These are phyloP conservation scores for Chlamydomonas incerta DNA, from an alignment of 139 green algal genomes.

Conservation along the genomic window DNA sequence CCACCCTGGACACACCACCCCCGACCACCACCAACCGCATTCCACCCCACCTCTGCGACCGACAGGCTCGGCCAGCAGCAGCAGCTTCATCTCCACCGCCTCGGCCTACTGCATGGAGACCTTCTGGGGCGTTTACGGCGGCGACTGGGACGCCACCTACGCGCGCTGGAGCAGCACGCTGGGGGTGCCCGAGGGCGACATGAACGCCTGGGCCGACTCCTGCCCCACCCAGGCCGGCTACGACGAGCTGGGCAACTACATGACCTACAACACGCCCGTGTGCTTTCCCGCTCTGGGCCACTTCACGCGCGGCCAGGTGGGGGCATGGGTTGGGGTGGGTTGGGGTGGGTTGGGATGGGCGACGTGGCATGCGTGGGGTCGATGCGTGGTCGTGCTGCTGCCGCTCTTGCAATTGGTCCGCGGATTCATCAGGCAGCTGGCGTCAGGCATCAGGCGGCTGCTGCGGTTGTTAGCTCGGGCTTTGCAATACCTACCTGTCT, in stretches of 20 bases:
- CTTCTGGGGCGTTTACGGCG: slow-evolving; percentile 3
- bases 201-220: background rate
- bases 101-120: slow-evolving; percentile 9
- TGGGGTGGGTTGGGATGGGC: too few species aligned
- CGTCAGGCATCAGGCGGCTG: too few species aligned
- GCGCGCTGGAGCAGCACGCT: background rate
- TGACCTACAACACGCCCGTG: slow-evolving; percentile 6
- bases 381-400: too few species aligned
- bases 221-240: background rate
- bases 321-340: too few species aligned
- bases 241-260: slow-evolving; percentile 37
- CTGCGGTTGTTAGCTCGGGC: too few species aligned
- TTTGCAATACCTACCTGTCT: too few species aligned
- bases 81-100: background rate
- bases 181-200: background rate
- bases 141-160: background rate
- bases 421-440: too few species aligned
- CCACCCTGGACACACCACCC: too few species aligned
- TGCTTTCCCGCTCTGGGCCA: slow-evolving; percentile 16
- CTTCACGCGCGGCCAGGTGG: background rate
- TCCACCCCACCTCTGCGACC: too few species aligned
- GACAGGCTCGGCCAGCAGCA: background rate
- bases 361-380: too few species aligned
- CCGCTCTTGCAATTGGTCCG: too few species aligned
- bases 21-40: too few species aligned